Base-by-base conservation (phyloP, 2,329 filamentous ascomycete genomes). In the Balansia obtecta region DNA sequence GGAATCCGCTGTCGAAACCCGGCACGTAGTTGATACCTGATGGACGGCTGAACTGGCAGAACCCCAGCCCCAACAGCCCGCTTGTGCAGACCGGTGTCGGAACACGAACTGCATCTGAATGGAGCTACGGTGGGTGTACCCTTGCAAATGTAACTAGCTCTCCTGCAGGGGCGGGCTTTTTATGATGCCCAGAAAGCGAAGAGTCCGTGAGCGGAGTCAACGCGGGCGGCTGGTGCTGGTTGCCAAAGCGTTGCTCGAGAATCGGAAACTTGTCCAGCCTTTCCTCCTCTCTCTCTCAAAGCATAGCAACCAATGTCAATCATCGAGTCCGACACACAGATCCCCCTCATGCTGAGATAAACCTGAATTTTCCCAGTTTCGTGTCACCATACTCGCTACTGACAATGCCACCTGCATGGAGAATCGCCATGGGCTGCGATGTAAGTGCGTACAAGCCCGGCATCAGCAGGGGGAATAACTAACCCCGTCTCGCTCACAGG, bases 381-480 rank as follows among this genome's bases (percentile, higher is more conserved):
- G 27, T 7, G 4, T 27, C 27, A 8, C 27, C 27, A 27, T 13
- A 34, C 46, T 34, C 9, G 12, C 11, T 48, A 16, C 11, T 48
- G 48, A 68, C 48, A 49, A 74, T 74, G 71, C 59, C 68, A 52
- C 71, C 70, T 46, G 69, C 68, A 55, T 76, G 73, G 73, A 74
- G 66, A 59, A 74, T 78, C 50, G 75, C 71, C 42, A 67, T 77
- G 55, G 75, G 73, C 57, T 74, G 74, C 59, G 75, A 78, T 68
- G 75, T 77, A 62, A 65, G 73, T 65, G 34, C 34, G 15, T 3
- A 3, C 8, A 12, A 5, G 34, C 1, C 33, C 33, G 37, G n/a
- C 6, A 40, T 22, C 40, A 42, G n/a, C 18, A 42, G 18, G 16
- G 9, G 20, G 22, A 16, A 9, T 20, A 16, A 9, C 15, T 20